Percentiles rank a stretch among this genome's conserved stretches.
These are phyloP conservation scores for Marasmius fiardii DNA, from an alignment of 1,284 basidiomycete genomes.

Conservation along the genomic window DNA sequence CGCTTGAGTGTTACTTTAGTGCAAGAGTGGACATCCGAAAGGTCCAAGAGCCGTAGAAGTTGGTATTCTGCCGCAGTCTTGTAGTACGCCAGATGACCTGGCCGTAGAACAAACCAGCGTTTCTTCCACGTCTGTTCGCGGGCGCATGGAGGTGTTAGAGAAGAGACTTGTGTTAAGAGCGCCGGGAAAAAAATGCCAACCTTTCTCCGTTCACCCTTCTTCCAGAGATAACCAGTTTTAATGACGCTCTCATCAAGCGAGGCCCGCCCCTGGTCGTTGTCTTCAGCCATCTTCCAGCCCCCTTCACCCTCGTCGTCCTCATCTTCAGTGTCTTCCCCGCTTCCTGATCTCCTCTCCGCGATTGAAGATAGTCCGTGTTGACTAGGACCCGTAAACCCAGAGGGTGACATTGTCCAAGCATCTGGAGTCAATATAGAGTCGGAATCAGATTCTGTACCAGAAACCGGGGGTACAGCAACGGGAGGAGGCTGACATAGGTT, in stretches of 20 bases:
- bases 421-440: conserved; percentile 69
- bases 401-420: conserved; percentile 32
- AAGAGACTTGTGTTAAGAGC: conserved; percentile 7
- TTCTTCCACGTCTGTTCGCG: conserved; percentile 92
- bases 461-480: conserved; percentile 43
- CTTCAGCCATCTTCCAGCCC: conserved; percentile 56
- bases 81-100: conserved; percentile 94
- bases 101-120: conserved; percentile 95
- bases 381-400: conserved; percentile 11
- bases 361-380: conserved; percentile 68
- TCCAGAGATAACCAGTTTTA: conserved; percentile 90
- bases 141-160: conserved; percentile 8
- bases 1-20: conserved; percentile 87
- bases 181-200: conserved; percentile 40
- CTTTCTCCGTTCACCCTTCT: conserved; percentile 97
- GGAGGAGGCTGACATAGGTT: conserved; percentile 28
- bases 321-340: conserved; percentile 74
- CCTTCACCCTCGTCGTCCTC: conserved; percentile 66
- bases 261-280: conserved; percentile 33
- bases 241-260: conserved; percentile 72
- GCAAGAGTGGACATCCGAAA: conserved; percentile 89
- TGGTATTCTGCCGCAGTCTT: conserved; percentile 94
- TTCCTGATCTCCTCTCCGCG: conserved; percentile 65
- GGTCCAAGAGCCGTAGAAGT: conserved; percentile 85
- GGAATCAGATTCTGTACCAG: conserved; percentile 85